Evolutionary conservation across 257 asterid species (phyloP), one percentile per base, ranked within the genome.

Genomic region (Solanum chiquidenum): DNA sequence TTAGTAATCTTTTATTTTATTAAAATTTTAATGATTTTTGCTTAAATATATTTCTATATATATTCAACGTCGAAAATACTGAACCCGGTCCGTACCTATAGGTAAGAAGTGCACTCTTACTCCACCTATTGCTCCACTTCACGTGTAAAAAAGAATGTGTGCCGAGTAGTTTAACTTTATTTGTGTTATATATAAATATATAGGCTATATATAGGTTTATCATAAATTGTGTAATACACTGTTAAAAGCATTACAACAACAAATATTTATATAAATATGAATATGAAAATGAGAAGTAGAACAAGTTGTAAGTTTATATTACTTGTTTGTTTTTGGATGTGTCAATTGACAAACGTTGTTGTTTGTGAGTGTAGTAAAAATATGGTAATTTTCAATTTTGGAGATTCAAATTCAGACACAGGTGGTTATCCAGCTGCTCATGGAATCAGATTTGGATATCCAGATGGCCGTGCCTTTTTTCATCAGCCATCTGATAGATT

Each of bases 351-450:
- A 29, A 88, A 87, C 12, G 38, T 80, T 58, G 91, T 71, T 87
- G 90, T 37, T 68, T 91, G 90, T 23, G 72, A 90, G 72, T 87
- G 92, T 89, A 71, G 16, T 5, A 84, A 68, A 74, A 85, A 71
- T 16, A 86, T 94, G 3, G 88, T 91, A 38, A 88, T 93, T 16
- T 91, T 93, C 88, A 93, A 93, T 89, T 93, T 92, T 18, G 93
- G 93, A 21, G 95, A 93, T 90, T 93, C 95, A 0, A 93, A 93
- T 55, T 93, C 93, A 5, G 95, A 93, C 62, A 92, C 92, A 6
- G 93, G 95, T 7, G 95, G 95, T 23, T 84, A 55, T 29, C 58
- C 89, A 52, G 93, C 91, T 85, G 93, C 88, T 3, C 88, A 76
- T 33, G 95, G 95, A 6, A 33, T 77, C 18, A 91, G 37, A 8